Percentiles rank a stretch among this genome's conserved stretches.
Evolutionary conservation across 2,329 filamentous ascomycete species (phyloP).

Genomic region (Anisogramma anomala): DNA sequence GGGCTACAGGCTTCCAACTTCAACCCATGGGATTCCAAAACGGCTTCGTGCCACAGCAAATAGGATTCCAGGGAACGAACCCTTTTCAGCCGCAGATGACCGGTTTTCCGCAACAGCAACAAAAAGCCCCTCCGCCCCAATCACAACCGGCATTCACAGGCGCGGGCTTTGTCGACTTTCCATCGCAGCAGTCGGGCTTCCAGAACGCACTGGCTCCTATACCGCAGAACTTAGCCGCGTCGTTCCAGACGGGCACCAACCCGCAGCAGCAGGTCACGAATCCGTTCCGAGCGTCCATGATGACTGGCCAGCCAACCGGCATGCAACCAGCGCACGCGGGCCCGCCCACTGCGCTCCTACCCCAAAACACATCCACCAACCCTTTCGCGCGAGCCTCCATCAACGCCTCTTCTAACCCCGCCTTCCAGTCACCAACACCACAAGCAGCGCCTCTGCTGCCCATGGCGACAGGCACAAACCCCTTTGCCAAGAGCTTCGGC

Average conservation of each 20-base stretch:
- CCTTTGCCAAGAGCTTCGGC: slow-evolving; percentile 40
- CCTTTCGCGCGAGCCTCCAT: slow-evolving; percentile 60
- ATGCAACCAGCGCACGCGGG: slow-evolving; percentile 26
- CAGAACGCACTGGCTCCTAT: slow-evolving; percentile 43
- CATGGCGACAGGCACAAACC: slow-evolving; percentile 46
- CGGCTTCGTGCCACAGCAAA: slow-evolving; percentile 30
- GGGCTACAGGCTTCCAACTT: slow-evolving; percentile 22
- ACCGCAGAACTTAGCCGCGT: slow-evolving; percentile 43
- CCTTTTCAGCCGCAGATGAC: slow-evolving; percentile 31
- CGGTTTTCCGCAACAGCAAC: slow-evolving; percentile 23
- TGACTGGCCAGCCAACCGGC: slow-evolving; percentile 43
- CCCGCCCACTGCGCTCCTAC: slow-evolving; percentile 30
- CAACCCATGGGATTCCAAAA: slow-evolving; percentile 31
- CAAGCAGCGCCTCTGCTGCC: slow-evolving; percentile 34
- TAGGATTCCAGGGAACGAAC: slow-evolving; percentile 28
- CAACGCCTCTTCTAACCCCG: slow-evolving; percentile 18
- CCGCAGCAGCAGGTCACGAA: slow-evolving; percentile 60
- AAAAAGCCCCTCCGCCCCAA: slow-evolving; percentile 24
- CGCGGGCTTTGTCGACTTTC: slow-evolving; percentile 74
- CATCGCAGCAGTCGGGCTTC: slow-evolving; percentile 52
- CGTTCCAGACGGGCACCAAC: slow-evolving; percentile 35
- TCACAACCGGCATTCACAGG: slow-evolving; percentile 48
- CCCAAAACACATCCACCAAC: slow-evolving; percentile 58
- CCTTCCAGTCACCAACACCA: slow-evolving; percentile 32
- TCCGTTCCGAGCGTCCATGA: slow-evolving; percentile 86